Conservation (phyloP, 805 yeast genomes). For the Candida manassasensis region DNA sequence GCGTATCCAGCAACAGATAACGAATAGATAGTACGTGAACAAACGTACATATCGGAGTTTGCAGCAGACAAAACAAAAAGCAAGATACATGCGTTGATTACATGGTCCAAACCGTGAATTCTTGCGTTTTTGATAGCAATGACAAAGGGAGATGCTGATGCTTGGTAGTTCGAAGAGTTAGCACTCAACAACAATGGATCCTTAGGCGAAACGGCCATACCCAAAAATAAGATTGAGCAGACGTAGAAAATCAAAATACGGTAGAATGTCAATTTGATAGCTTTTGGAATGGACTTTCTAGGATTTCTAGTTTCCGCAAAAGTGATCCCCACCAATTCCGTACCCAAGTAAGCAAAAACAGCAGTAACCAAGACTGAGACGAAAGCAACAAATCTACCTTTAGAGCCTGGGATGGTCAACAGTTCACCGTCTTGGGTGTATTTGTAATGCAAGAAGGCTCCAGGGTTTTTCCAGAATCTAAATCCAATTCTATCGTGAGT, state of each 20-base stretch:
- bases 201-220: constrained; percentile 61
- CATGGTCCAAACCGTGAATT: constrained; percentile 64
- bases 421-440: constrained; percentile 40
- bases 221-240: constrained; percentile 56
- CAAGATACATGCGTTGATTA: constrained; percentile 74
- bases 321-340: constrained; percentile 67
- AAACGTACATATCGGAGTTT: constrained; percentile 73
- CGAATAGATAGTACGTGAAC: constrained; percentile 71
- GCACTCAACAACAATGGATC: constrained; percentile 49
- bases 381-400: constrained; percentile 59
- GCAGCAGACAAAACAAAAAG: constrained; percentile 78
- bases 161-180: constrained; percentile 41
- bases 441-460: constrained; percentile 44
- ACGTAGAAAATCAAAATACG: constrained; percentile 64
- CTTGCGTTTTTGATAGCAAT: constrained; percentile 69
- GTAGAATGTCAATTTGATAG: constrained; percentile 64
- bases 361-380: constrained; percentile 60
- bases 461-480: constrained; percentile 67
- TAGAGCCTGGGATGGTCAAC: constrained; percentile 34
- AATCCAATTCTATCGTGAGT: constrained; percentile 69
- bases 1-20: constrained; percentile 71
- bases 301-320: constrained; percentile 71
- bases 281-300: constrained; percentile 63
- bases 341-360: constrained; percentile 67
- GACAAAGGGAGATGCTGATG: constrained; percentile 80